Base-by-base conservation (phyloP, 441 rosid species). In the Aquilaria agallochum region DNA sequence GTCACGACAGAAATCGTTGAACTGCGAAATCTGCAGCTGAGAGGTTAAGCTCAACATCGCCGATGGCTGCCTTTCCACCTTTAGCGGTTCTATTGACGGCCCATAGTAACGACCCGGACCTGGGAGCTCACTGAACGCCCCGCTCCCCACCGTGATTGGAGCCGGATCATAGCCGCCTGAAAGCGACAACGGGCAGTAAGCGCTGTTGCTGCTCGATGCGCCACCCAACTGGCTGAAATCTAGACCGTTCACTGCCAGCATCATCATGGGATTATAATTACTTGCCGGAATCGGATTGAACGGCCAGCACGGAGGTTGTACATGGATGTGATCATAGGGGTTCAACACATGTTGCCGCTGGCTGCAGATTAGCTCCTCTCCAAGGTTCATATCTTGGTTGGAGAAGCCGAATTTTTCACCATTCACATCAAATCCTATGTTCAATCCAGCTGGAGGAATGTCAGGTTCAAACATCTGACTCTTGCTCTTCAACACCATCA, bases 221-320 rank as follows among this genome's bases (percentile, higher is more conserved):
- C 58, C 58, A 31, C 34, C 58, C 14, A 54, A 12, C 30, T 11
- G 56, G 31, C 55, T 14, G 15, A 11, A 60, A 15, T 34, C 48
- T 3, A 20, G 34, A 10, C 64, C 55, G 51, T 60, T 60, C 10
- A 6, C 4, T 10, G 45, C 11, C 33, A 50, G 15, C 58, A 50
- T 44, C 40, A 40, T 30, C n/a, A 15, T 6, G 40, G 40, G 40
- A 6, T 6, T 34, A 34, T 3, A n/a, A 46, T 52, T 57, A 50
- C 57, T 31, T 0, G 32, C n/a, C 27, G 58, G 66, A 15, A 42
- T 62, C 31, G 44, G 27, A 50, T 62, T 32, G 12, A 42, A 56
- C 4, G 54, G 47, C 40, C 40, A 34, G 5, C 40, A 34, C 40
- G 4, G 40, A 15, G 13, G 40, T 20, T 34, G 27, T 33, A 31